Conservation (phyloP, 768 basidiomycete species). For the Butyriboletus loyo region DNA sequence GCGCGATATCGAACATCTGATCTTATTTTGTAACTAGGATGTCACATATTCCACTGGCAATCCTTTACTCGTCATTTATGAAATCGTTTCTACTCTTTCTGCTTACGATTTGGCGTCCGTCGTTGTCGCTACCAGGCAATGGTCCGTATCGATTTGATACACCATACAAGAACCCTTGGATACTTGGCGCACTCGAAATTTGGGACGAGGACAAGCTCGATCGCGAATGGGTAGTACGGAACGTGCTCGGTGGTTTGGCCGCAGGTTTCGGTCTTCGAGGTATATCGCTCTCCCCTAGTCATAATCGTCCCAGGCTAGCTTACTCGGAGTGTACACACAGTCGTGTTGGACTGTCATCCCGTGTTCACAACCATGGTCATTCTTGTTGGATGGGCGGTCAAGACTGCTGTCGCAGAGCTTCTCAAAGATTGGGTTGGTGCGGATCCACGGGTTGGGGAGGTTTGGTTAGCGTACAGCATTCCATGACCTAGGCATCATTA, state of each 20-base stretch:
- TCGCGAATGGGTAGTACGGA: constrained; percentile 81
- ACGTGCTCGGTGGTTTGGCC: constrained; percentile 81
- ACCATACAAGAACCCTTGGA: constrained; percentile 33
- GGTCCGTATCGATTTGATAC: constrained; percentile 22
- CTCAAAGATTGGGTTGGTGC: constrained; percentile 68
- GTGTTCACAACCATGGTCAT: constrained; percentile 74
- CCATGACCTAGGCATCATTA: constrained; percentile 39
- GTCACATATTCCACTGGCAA: constrained; percentile 71
- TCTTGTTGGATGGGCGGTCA: constrained; percentile 66
- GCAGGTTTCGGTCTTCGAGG: constrained; percentile 84
- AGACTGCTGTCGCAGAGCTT: constrained; percentile 59
- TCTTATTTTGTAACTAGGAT: constrained; percentile 39
- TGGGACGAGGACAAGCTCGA: constrained; percentile 75
- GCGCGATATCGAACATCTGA: neutral
- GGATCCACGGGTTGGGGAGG: constrained; percentile 53
- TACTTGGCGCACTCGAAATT: constrained; percentile 45
- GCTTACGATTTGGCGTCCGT: constrained; percentile 75
- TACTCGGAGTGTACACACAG: constrained; percentile 34
- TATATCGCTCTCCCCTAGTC: constrained; percentile 28
- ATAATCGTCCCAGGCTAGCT: neutral
- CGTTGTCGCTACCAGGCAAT: constrained; percentile 20
- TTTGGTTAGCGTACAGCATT: constrained; percentile 82
- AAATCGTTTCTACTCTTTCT: constrained; percentile 83
- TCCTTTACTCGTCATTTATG: constrained; percentile 81
- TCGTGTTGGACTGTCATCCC: constrained; percentile 76